These are phyloP conservation scores for Talaromyces verruculosus DNA, from an alignment of 2,329 filamentous ascomycete genomes.

Conservation along the genomic window DNA sequence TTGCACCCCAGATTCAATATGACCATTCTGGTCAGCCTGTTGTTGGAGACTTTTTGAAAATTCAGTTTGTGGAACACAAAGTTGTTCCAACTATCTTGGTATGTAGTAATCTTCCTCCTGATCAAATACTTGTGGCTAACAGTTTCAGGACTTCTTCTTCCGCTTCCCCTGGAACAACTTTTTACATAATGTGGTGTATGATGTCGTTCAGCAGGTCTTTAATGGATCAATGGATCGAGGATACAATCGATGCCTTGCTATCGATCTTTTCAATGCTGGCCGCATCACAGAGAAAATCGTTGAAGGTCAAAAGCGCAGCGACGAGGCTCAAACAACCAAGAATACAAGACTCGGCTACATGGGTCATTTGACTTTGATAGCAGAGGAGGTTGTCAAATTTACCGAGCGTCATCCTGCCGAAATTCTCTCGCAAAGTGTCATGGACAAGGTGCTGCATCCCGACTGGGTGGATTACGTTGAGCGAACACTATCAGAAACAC, in stretches of 20 bases:
- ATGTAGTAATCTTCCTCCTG: conserved; percentile 42
- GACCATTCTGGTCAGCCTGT: conserved; percentile 69
- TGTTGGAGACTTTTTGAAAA: conserved; percentile 91
- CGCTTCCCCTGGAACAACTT: conserved; percentile 99
- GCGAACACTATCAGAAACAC: conserved; percentile 84
- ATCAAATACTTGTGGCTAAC: background rate
- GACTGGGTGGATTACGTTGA: conserved; percentile 96
- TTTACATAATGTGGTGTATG: conserved; percentile 97
- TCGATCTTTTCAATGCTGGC: conserved; percentile 89
- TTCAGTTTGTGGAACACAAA: conserved; percentile 90
- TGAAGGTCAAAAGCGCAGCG: conserved; percentile 81
- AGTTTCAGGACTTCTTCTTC: conserved; percentile 85
- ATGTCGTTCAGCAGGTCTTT: conserved; percentile 98
- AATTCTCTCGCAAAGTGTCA: conserved; percentile 75
- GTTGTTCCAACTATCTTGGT: conserved; percentile 96
- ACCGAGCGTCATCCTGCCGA: conserved; percentile 91
- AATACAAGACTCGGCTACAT: conserved; percentile 97
- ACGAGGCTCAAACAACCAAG: conserved; percentile 76
- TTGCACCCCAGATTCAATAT: conserved; percentile 52
- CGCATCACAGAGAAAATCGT: conserved; percentile 90
- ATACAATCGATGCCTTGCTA: conserved; percentile 83
- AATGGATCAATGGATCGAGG: conserved; percentile 97
- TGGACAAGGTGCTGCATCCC: conserved; percentile 83
- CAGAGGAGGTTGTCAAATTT: conserved; percentile 98
- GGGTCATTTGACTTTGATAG: conserved; percentile 94